Percentiles rank a stretch among this genome's conserved stretches.
Conservation (phyloP, 345 rosid genomes). For the Triadica sebifera region DNA sequence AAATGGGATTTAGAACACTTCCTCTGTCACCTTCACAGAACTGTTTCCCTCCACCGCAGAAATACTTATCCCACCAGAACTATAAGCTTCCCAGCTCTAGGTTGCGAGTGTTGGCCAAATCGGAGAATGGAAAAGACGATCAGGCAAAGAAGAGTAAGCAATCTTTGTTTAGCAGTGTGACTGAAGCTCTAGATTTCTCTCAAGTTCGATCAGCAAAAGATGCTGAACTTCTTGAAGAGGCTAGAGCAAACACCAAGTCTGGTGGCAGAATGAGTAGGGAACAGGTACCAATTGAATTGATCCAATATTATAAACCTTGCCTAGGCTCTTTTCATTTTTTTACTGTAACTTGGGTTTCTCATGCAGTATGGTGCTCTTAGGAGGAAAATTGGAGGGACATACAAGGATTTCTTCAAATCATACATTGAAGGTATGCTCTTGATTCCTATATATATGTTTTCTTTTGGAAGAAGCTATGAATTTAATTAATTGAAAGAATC, state of each 20-base stretch:
- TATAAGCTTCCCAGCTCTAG: conserved; percentile 6
- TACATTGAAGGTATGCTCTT: conserved; percentile 60
- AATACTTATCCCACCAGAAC: conserved; percentile 17
- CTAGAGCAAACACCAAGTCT: conserved; percentile 64
- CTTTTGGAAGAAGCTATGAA: too few species aligned
- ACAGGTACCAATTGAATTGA: conserved; percentile 43
- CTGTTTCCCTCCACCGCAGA: conserved; percentile 26
- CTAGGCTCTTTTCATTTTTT: neutral
- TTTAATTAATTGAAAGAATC: neutral
- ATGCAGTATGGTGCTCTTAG: conserved; percentile 88
- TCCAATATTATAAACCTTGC: too few species aligned
- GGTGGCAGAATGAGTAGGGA: conserved; percentile 67
- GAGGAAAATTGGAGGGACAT: conserved; percentile 91
- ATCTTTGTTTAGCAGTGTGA: conserved; percentile 58
- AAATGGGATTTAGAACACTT: conserved; percentile 44
- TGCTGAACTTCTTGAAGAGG: conserved; percentile 72
- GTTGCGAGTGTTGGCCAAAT: conserved; percentile 38
- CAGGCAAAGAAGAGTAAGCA: conserved; percentile 47
- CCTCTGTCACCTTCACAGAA: conserved; percentile 37
- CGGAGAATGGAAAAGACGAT: conserved; percentile 34
- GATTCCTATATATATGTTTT: neutral
- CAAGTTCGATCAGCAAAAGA: conserved; percentile 76
- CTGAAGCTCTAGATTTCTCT: conserved; percentile 82
- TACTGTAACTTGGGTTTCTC: conserved; percentile 10
- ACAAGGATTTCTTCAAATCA: conserved; percentile 91